Conservation (phyloP, 2,329 filamentous ascomycete genomes). For the Fusarium compactum region DNA sequence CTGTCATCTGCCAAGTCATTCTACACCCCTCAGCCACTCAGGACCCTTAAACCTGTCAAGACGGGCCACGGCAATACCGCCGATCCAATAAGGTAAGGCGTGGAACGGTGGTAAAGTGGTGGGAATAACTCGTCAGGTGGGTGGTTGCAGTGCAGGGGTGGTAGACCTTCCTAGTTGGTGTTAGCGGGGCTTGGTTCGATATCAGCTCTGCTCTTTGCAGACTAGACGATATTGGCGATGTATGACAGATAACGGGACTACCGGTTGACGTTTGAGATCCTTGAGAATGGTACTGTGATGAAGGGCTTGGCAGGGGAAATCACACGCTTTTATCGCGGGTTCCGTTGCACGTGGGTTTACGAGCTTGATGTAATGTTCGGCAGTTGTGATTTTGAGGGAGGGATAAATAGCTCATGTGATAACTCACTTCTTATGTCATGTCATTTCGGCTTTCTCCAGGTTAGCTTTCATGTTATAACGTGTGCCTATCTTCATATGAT, state of each 20-base stretch:
- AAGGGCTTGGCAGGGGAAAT: background rate
- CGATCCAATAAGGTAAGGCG: slow-evolving; percentile 7
- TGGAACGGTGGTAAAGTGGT: slow-evolving; percentile 26
- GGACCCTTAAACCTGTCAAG: slow-evolving; percentile 10
- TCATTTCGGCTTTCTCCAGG: rapidly evolving
- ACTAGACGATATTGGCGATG: background rate
- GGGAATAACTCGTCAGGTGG: slow-evolving; percentile 26
- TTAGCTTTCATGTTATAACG: rapidly evolving
- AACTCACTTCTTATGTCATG: background rate
- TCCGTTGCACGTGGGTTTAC: background rate
- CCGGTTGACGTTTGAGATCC: no score
- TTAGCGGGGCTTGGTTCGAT: background rate
- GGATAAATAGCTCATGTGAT: background rate
- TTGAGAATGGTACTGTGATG: background rate
- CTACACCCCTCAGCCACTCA: background rate
- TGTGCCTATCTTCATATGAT: background rate
- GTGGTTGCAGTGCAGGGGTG: slow-evolving; percentile 12
- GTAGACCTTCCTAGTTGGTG: background rate
- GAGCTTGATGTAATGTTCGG: background rate
- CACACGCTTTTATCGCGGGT: background rate
- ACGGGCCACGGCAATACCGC: slow-evolving; percentile 1
- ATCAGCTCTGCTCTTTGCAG: background rate
- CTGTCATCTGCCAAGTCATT: background rate
- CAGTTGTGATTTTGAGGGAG: background rate
- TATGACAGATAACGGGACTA: background rate